Conservation (phyloP, 2,329 filamentous ascomycete genomes). For the Sphaerostilbella broomeana region DNA sequence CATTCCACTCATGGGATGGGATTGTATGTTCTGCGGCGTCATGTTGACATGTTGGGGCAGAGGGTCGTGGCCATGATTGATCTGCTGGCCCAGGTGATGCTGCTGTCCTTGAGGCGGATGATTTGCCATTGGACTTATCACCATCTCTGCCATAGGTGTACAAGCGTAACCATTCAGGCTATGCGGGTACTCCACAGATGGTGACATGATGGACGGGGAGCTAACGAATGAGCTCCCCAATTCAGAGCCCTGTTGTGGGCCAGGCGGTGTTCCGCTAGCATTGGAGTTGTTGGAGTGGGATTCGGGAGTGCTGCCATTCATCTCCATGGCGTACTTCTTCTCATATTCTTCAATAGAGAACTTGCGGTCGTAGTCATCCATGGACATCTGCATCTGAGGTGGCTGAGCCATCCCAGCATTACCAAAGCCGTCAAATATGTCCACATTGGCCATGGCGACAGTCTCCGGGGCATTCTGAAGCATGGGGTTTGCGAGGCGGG, state of each 20-base stretch:
- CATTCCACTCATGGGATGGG: slow-evolving; percentile 26
- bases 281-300: slow-evolving; percentile 25
- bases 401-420: slow-evolving; percentile 55
- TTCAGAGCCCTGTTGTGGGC: slow-evolving; percentile 23
- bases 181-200: slow-evolving; percentile 43
- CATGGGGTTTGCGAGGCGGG: slow-evolving; percentile 54
- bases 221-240: slow-evolving; percentile 46
- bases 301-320: slow-evolving; percentile 30
- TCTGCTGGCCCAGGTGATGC: slow-evolving; percentile 25
- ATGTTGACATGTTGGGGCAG: slow-evolving; percentile 25
- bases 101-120: slow-evolving; percentile 21
- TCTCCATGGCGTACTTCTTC: slow-evolving; percentile 31
- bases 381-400: slow-evolving; percentile 36
- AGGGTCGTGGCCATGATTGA: slow-evolving; percentile 25
- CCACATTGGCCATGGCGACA: slow-evolving; percentile 45
- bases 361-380: slow-evolving; percentile 43
- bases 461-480: slow-evolving; percentile 53
- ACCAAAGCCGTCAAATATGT: slow-evolving; percentile 62
- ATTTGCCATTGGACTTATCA: slow-evolving; percentile 43
- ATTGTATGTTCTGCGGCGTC: slow-evolving; percentile 19
- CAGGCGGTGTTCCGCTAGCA: slow-evolving; percentile 24
- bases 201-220: slow-evolving; percentile 49
- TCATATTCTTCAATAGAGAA: slow-evolving; percentile 39
- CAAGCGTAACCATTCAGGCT: slow-evolving; percentile 37
- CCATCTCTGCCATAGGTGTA: slow-evolving; percentile 45